These are phyloP conservation scores for Delonix regia DNA, from an alignment of 306 rosid species.

Conservation along the genomic window DNA sequence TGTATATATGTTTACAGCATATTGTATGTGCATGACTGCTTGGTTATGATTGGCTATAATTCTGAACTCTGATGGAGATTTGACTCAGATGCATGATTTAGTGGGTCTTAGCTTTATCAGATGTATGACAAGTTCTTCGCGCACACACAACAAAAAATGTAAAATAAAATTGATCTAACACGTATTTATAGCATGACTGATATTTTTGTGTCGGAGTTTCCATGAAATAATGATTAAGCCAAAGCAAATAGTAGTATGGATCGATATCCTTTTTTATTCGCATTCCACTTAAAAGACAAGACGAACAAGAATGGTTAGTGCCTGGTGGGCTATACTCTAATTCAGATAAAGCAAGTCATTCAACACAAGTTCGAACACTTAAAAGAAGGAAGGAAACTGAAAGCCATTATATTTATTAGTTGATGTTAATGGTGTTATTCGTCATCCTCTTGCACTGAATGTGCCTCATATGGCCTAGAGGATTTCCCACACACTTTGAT, in stretches of 20 bases:
- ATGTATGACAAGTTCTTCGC: background rate
- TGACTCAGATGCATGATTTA: background rate
- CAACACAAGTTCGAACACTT: background rate
- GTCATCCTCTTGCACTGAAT: constrained; percentile 16
- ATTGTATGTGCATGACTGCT: background rate
- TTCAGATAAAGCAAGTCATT: background rate
- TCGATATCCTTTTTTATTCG: background rate
- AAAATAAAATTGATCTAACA: background rate
- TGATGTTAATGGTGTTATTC: constrained; percentile 26
- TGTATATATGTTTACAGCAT: background rate
- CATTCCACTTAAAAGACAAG: constrained; percentile 27
- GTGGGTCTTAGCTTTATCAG: background rate
- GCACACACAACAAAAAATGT: background rate
- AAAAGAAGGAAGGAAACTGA: background rate
- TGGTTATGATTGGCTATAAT: background rate
- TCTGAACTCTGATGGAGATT: background rate
- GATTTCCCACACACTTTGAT: background rate
- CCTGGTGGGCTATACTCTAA: constrained; percentile 17
- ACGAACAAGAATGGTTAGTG: constrained; percentile 12
- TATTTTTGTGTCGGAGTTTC: constrained; percentile 2
- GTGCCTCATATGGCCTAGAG: background rate
- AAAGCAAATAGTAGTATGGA: background rate
- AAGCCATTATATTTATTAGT: constrained; percentile 7
- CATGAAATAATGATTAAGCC: constrained; percentile 16
- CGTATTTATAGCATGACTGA: background rate